Evolutionary conservation across 345 rosid genomes (phyloP), one percentile per base, ranked within the genome.

Genomic region (Erucastrum elatum): DNA sequence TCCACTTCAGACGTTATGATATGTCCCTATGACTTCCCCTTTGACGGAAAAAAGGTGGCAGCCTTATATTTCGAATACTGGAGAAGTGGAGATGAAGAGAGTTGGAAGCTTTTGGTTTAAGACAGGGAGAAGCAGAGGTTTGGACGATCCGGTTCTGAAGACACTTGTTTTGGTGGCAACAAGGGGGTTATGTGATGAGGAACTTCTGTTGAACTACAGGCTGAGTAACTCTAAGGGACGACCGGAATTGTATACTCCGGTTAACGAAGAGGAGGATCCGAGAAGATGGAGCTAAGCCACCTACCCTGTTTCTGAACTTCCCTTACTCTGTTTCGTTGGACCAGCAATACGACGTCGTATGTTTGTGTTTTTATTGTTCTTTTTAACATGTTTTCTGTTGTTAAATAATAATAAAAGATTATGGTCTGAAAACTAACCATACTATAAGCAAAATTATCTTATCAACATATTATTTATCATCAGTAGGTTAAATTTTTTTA

Each of bases 81-180:
- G 90, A 64, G 92, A 89, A 75, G 90, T 81, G 66, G 89, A 75
- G 35, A 91, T 92, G 98, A 91, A 84, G 83, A 88, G 90, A 83
- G 86, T n/a, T 67, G 99, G 99, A 33, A 93, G 88, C 83, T 94
- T 92, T 74, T 94, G 98, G 98, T 92, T 92, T 77, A 53, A 53
- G 26, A 87, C 86, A 11, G 83, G 87, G 62, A 46, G 79, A 81
- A 85, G 62, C 13, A 78, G 33, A 4, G 73, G 73, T 34, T 72
- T 80, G 30, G 79, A 73, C 56, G 82, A 72, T 66, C 89, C 91
- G 29, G 67, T 84, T 70, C 17, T 94, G 75, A 90, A 85, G 85
- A 83, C 93, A 68, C 77, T 94, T 26, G 92, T 87, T 56, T 78
- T 95, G 84, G 96, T 95, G 67, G 93, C 99, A 13, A 95, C 93